Conservation (phyloP, 768 basidiomycete genomes). For the Serendipita indica region DNA sequence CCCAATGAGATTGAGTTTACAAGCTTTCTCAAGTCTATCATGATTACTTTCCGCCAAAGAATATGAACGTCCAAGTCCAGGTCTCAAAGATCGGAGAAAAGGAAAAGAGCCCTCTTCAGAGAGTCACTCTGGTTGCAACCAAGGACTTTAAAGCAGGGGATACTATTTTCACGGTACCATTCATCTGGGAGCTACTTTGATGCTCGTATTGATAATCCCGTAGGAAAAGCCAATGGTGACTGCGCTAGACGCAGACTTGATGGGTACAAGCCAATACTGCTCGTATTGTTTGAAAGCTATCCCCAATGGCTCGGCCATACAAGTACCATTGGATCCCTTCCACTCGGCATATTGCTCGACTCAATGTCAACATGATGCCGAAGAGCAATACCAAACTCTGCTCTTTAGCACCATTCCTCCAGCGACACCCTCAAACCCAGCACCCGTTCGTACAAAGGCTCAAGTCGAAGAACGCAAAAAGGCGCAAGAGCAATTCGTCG, state of each 20-base stretch:
- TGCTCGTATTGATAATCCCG: neutral
- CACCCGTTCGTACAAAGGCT: neutral
- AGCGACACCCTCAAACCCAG: slow-evolving; percentile 21
- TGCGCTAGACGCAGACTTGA: slow-evolving; percentile 56
- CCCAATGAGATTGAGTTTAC: neutral
- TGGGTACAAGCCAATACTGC: slow-evolving; percentile 53
- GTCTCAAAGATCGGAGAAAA: slow-evolving; percentile 12
- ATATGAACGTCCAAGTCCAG: slow-evolving; percentile 51
- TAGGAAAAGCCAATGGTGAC: slow-evolving; percentile 65
- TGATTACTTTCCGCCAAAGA: slow-evolving; percentile 57
- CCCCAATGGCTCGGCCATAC: slow-evolving; percentile 31
- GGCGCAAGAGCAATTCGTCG: slow-evolving; percentile 46
- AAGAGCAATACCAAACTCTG: slow-evolving; percentile 46
- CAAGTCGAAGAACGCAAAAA: slow-evolving; percentile 32
- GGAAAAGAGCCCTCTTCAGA: slow-evolving; percentile 17
- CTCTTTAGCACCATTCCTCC: slow-evolving; percentile 56
- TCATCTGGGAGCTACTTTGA: neutral
- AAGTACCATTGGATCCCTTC: slow-evolving; percentile 37
- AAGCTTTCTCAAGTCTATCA: slow-evolving; percentile 40
- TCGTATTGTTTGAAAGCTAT: slow-evolving; percentile 56
- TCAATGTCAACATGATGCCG: slow-evolving; percentile 42
- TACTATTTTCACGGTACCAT: slow-evolving; percentile 54
- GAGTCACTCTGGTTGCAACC: slow-evolving; percentile 37
- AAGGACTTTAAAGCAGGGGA: slow-evolving; percentile 60
- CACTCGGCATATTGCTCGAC: slow-evolving; percentile 57